Percentiles rank a stretch among this genome's conserved stretches.
Evolutionary conservation across 257 asterid genomes (phyloP).

Genomic region (Cynanchum wilfordii): DNA sequence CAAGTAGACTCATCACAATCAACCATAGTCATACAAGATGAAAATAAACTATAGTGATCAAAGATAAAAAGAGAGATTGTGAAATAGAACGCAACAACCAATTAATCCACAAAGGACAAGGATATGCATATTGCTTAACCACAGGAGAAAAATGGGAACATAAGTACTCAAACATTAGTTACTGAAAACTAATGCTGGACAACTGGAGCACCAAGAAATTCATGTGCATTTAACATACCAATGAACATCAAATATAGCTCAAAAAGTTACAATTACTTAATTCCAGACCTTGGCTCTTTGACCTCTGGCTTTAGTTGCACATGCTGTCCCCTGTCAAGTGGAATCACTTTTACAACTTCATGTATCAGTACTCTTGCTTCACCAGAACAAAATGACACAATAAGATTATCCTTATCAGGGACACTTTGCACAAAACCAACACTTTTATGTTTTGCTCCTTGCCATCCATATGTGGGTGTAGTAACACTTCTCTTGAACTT

Average conservation of each 20-base stretch:
- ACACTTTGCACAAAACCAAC: constrained; percentile 94
- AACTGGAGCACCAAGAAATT: background rate
- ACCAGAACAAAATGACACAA: constrained; percentile 81
- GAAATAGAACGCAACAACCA: background rate
- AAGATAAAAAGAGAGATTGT: background rate
- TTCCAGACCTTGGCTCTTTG: constrained; percentile 74
- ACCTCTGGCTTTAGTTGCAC: constrained; percentile 88
- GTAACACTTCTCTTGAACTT: constrained; percentile 68
- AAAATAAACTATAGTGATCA: background rate
- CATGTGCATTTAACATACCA: background rate
- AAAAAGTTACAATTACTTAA: constrained; percentile 13
- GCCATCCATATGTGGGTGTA: constrained; percentile 88
- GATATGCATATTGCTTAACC: background rate
- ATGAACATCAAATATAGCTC: background rate
- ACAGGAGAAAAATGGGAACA: background rate
- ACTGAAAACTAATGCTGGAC: constrained; percentile 1
- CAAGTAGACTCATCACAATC: background rate
- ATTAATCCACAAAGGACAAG: background rate
- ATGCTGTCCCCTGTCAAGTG: constrained; percentile 97
- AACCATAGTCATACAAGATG: background rate
- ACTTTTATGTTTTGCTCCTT: constrained; percentile 82
- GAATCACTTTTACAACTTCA: constrained; percentile 88
- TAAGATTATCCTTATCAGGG: constrained; percentile 66
- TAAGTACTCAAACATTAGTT: background rate
- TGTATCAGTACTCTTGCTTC: constrained; percentile 60